Percentiles rank a stretch among this genome's conserved stretches.
These are phyloP conservation scores for Penicillium oxalicum DNA, from an alignment of 2,329 filamentous ascomycete species.

Conservation along the genomic window DNA sequence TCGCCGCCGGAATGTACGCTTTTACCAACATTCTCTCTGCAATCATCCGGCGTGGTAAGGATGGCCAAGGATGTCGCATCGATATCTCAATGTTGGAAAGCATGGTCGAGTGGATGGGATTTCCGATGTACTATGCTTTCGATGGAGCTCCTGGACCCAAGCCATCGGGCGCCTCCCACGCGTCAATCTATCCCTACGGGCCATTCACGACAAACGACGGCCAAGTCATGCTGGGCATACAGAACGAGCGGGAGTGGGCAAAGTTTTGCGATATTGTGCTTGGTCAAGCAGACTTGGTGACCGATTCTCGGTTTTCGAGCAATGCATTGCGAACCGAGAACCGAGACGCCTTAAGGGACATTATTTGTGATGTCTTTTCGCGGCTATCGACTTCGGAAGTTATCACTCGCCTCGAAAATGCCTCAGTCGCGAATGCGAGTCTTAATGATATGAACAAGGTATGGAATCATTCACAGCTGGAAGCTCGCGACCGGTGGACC, in stretches of 20 bases:
- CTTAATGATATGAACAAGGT: conserved; percentile 52
- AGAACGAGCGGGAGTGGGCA: conserved; percentile 54
- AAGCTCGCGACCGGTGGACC: conserved; percentile 48
- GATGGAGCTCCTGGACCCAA: conserved; percentile 41
- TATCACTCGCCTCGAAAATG: conserved; percentile 41
- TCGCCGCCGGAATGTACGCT: conserved; percentile 49
- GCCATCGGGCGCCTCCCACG: conserved; percentile 49
- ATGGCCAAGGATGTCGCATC: conserved; percentile 45
- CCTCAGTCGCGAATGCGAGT: conserved; percentile 51
- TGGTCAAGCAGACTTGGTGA: conserved; percentile 36
- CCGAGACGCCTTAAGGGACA: conserved; percentile 41
- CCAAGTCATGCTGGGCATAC: conserved; percentile 52
- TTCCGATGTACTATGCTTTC: conserved; percentile 51
- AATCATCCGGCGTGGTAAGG: conserved; percentile 45
- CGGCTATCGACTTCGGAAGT: conserved; percentile 37
- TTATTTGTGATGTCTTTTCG: conserved; percentile 44
- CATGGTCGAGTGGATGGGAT: conserved; percentile 56
- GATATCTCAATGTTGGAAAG: conserved; percentile 56
- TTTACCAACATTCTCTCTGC: conserved; percentile 49
- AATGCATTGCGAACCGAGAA: conserved; percentile 46
- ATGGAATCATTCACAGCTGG: conserved; percentile 51
- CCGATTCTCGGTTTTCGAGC: conserved; percentile 44
- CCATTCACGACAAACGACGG: conserved; percentile 48
- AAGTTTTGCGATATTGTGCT: conserved; percentile 47
- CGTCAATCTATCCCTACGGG: conserved; percentile 53